These are phyloP conservation scores for Nicotiana benthamiana DNA, from an alignment of 257 asterid genomes.

Conservation along the genomic window DNA sequence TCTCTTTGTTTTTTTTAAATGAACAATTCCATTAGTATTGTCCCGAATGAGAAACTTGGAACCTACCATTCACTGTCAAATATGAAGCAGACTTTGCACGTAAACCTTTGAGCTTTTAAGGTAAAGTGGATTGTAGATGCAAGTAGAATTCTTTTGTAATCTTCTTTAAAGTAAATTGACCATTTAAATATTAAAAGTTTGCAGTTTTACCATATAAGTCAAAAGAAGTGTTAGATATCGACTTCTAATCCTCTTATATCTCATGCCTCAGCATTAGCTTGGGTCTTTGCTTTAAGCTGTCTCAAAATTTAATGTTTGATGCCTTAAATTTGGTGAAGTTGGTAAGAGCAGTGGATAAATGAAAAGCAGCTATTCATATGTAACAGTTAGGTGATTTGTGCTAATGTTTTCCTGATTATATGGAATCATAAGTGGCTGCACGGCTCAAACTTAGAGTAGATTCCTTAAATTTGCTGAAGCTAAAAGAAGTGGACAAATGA, in stretches of 20 bases:
- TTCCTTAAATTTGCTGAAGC: slow-evolving; percentile 1
- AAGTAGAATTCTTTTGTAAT: background rate
- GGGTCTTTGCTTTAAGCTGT: background rate
- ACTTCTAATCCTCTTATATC: background rate
- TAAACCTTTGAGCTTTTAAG: background rate
- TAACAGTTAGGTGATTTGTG: background rate
- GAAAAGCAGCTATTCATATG: background rate
- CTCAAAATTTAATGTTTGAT: background rate
- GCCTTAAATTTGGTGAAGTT: background rate
- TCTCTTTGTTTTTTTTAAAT: background rate
- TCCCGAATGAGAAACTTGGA: background rate
- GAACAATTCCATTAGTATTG: background rate
- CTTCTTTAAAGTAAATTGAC: background rate
- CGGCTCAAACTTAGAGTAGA: background rate
- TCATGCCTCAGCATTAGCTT: background rate
- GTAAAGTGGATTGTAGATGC: slow-evolving; percentile 2
- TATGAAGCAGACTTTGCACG: background rate
- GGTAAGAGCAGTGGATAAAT: background rate
- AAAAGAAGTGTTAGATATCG: background rate
- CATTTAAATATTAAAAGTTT: background rate
- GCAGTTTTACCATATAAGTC: background rate
- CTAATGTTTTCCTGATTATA: background rate
- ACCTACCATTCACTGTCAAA: background rate
- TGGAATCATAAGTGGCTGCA: background rate
- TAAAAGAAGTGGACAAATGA: background rate